Evolutionary conservation across 108 stramenopile genomes (phyloP), one percentile per base, ranked within the genome.

Genomic region (Schizochytrium sp.): DNA sequence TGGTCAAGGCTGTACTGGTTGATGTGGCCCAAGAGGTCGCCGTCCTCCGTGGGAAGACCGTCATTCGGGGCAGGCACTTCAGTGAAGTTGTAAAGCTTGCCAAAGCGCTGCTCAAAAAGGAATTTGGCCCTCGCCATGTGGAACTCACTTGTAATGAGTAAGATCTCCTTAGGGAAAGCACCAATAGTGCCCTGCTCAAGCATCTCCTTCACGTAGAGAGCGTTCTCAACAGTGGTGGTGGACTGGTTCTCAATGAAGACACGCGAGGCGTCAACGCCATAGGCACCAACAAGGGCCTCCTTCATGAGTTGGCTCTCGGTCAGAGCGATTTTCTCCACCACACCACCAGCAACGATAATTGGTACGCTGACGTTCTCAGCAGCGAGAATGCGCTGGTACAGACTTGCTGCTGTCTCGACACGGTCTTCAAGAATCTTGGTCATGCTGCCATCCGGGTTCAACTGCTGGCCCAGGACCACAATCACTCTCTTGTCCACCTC

Each of bases 181-280:
- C 19, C 3, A 5, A 15, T 28, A 13, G 28, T 44, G 64, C 64
- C 64, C 42, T 44, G 28, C 3, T 69, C 42, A 7, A 69, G 64
- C 64, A 69, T 69, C 8, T 44, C 42, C 28, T 69, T 7, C 2
- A 69, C 15, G 64, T 69, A 69, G 19, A 69, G 28, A 69, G 64
- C 64, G 64, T 69, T 69, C 15, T 69, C 64, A 69, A 69, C 40
- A 44, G 64, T 69, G 8, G 64, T 69, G 12, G 64, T 69, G 42
- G 64, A 69, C 64, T 69, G 42, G 12, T 44, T 69, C 15, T 69
- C 64, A 1, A 2, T 8, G 15, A 69, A 69, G 28, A 69, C 28
- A 2, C 1, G 7, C 12, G 64, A 38, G 12, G 64, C 5, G 64
- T 69, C 64, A 15, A 69, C 44, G 64, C 64, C 64, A 38, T 69